A percentile compares a stretch with the other conserved stretches of the same genome.
These are phyloP conservation scores for Geotrichum bryndzae DNA, from an alignment of 1,139 yeast genomes.

Conservation along the genomic window DNA sequence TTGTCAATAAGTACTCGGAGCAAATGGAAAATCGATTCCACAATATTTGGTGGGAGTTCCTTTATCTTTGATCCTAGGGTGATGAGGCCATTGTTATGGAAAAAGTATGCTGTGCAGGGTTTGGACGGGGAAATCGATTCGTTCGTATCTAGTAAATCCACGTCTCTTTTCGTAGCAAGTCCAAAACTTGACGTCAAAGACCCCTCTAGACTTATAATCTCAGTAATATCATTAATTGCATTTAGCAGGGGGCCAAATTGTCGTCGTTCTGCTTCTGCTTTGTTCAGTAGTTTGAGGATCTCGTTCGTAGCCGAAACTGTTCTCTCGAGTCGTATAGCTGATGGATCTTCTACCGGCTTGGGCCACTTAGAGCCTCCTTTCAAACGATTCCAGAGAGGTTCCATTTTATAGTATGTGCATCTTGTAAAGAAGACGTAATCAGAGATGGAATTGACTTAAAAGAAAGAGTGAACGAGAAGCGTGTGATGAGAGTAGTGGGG, in stretches of 20 bases:
- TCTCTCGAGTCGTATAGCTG: conserved; percentile 16
- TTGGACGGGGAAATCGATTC: conserved; percentile 3
- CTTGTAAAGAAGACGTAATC: neutral
- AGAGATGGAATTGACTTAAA: neutral
- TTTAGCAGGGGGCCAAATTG: conserved; percentile 2
- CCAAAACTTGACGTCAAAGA: neutral
- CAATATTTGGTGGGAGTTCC: conserved; percentile 17
- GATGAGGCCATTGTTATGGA: conserved; percentile 19
- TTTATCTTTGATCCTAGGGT: conserved; percentile 19
- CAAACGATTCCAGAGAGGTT: conserved; percentile 21
- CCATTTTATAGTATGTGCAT: conserved; percentile 13
- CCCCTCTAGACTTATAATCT: neutral
- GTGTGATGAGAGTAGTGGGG: neutral
- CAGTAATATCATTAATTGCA: conserved; percentile 6
- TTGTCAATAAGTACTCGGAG: conserved; percentile 20
- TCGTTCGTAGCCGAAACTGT: conserved; percentile 18
- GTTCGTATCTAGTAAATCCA: conserved; percentile 2
- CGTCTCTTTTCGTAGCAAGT: neutral
- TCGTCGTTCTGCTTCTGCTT: conserved; percentile 10
- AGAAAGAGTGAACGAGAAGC: neutral
- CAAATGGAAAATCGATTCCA: conserved; percentile 19
- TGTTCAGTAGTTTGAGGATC: conserved; percentile 10
- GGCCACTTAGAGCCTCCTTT: conserved; percentile 14
- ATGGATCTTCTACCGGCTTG: neutral
- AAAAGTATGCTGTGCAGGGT: conserved; percentile 21